Evolutionary conservation across 2,329 filamentous ascomycete species (phyloP), one percentile per base, ranked within the genome.

Genomic region (Aspergillus sp.): DNA sequence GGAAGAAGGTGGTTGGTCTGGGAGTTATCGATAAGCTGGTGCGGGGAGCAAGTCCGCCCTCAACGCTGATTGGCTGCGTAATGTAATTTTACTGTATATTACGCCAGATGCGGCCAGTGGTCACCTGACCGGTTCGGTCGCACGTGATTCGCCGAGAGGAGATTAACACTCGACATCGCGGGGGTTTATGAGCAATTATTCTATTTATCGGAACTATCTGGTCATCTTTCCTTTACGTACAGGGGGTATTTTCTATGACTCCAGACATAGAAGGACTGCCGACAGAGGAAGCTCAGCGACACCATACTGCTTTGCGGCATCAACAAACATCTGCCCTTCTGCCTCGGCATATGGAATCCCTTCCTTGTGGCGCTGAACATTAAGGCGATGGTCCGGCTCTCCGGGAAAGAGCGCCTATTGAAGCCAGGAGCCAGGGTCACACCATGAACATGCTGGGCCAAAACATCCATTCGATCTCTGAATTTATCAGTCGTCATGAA

Each of bases 401-500:
- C 44, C 44, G 19, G 38, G 38, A 9, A 41, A 41, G n/a, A 41
- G 19, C 15, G 22, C 38, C 5, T 41, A 12, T 19, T 20, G 38
- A 41, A 41, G 19, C 38, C 38, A 20, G 38, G 38, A 3, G 38
- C 38, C 15, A 19, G 38, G 5, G 38, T 22, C 7, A 41, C 19
- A 19, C 38, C 38, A 41, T 41, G 38, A 41, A 41, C 17, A 9
- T 7, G 38, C 38, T 41, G 38, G 17, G 20, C 38, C 15, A 41
- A 22, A 41, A 22, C 12, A 12, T 41, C 38, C 38, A 41, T 41
- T 13, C 38, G 39, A 6, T 22, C 72, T 9, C 75, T 76, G 60
- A 86, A 86, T 30, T 84, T 80, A 1, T 82, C 78, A 37, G 82
- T 53, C 47, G 72, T 73, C 74, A 87, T 77, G 51, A 86, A 86